phyloP scores from a whole-genome alignment of 208 protist species.

The Trypanosoma scelopori region DNA sequence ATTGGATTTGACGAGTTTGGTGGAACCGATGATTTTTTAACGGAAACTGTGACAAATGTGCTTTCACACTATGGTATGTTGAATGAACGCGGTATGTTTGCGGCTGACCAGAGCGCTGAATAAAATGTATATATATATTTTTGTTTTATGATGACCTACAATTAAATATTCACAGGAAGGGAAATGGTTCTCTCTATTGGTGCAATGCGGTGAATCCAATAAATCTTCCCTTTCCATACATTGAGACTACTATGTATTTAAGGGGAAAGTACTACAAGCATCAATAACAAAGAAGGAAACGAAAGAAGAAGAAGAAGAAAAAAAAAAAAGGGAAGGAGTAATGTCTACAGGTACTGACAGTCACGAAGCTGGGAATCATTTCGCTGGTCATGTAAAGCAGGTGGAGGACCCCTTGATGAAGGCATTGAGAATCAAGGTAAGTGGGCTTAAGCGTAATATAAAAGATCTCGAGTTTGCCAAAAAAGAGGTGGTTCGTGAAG shows the following conservation, averaged over 20 bases:
- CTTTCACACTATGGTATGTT: conserved; percentile 82
- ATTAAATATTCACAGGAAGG: too few relatives aligned
- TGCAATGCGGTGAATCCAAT: too few relatives aligned
- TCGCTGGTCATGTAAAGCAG: conserved; percentile 47
- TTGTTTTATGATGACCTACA: conserved; percentile 8
- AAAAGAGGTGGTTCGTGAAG: conserved; percentile 57
- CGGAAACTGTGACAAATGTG: conserved; percentile 61
- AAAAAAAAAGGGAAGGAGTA: conserved; percentile 8
- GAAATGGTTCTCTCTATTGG: too few relatives aligned
- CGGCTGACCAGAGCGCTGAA: conserved; percentile 73
- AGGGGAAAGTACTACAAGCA: neutral
- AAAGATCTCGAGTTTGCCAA: conserved; percentile 74
- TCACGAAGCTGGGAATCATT: conserved; percentile 25
- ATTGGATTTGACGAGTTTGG: conserved; percentile 95
- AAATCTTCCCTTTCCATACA: too few relatives aligned
- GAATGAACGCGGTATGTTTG: conserved; percentile 90
- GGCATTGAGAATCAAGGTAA: conserved; percentile 59
- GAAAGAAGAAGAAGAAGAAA: conserved; percentile 8
- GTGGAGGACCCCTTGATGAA: conserved; percentile 50
- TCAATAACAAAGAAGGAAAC: neutral
- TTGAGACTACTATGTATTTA: too few relatives aligned
- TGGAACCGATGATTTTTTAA: conserved; percentile 86
- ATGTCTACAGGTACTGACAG: conserved; percentile 35
- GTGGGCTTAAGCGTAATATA: conserved; percentile 54
- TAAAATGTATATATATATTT: conserved; percentile 30